Base-by-base conservation (phyloP, 2,329 filamentous ascomycete species). In the Fusarium chaquense region DNA sequence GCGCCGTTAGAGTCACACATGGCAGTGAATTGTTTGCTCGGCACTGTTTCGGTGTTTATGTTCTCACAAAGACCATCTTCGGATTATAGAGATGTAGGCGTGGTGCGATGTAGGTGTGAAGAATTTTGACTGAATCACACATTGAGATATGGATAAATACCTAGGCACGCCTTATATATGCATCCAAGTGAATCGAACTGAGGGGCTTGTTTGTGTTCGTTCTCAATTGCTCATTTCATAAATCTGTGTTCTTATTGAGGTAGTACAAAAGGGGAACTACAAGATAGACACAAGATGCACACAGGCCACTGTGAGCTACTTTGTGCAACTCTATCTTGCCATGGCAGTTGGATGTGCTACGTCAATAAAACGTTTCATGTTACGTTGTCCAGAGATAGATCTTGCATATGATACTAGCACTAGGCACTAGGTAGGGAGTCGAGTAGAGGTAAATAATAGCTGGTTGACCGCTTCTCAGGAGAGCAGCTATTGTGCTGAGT, bases 321-420 rank as follows among this genome's bases (percentile, higher is more conserved):
- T n/a, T 43, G 68, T 45, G 52, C 44, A 53, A 71, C 68, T 53
- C 10, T 45, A 56, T 61, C 50, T 55, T 58, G 33, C 52, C 52
- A 33, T 65, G 61, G 46, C 26, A 61, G 60, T 65, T 50, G 20
- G 38, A 54, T 26, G 67, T 71, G 59, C 8, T 41, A 68, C 63
- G 16, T 18, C 12, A 36, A 43, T 47, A 45, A 50, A 46, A 53
- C 33, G 67, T 65, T 71, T 52, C 67, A 68, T 68, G 60, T 33
- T 54, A 45, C 28, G 46, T 45, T 18, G 51, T 60, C 47, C 36
- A 49, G 49, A 33, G 26, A 38, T 28, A 15, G 28, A 30, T 35
- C 18, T 54, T 35, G 24, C 12, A 18, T 18, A 45, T 28, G 16
- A 22, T 36, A 12, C 43, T 20, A 32, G 43, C n/a, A 40, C 36